Conservation (phyloP, 306 rosid genomes). For the Inga laurina region DNA sequence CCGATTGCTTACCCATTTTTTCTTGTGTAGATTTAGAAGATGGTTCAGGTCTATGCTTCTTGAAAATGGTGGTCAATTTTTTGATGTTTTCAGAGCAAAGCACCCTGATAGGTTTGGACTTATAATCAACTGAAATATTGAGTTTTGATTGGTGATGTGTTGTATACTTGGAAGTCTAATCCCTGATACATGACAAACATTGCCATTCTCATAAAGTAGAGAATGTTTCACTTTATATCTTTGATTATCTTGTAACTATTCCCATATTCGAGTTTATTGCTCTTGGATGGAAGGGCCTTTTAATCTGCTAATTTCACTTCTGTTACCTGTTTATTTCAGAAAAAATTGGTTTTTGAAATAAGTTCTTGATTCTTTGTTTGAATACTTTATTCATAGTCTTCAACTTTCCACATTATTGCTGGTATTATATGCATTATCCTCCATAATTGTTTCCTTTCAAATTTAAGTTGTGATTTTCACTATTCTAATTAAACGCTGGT, state of each 20-base stretch:
- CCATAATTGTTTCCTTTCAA: background rate
- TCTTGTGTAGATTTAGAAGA: constrained; percentile 70
- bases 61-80: constrained; percentile 71
- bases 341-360: background rate
- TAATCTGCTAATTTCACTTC: background rate
- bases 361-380: background rate
- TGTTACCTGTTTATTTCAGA: background rate
- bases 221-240: constrained; percentile 14
- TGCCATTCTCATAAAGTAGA: constrained; percentile 12
- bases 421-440: constrained; percentile 8
- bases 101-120: constrained; percentile 74
- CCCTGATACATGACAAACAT: constrained; percentile 21
- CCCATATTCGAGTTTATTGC: background rate
- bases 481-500: constrained; percentile 15
- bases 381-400: background rate
- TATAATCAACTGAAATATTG: background rate
- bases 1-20: constrained; percentile 11
- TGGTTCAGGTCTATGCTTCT: constrained; percentile 81
- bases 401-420: constrained; percentile 13
- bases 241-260: background rate
- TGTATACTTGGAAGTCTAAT: constrained; percentile 16
- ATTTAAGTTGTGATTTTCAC: background rate
- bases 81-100: constrained; percentile 73
- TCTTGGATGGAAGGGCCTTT: background rate
- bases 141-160: constrained; percentile 9